Conservation (phyloP, 306 rosid species). For the Cicer yamashitae region DNA sequence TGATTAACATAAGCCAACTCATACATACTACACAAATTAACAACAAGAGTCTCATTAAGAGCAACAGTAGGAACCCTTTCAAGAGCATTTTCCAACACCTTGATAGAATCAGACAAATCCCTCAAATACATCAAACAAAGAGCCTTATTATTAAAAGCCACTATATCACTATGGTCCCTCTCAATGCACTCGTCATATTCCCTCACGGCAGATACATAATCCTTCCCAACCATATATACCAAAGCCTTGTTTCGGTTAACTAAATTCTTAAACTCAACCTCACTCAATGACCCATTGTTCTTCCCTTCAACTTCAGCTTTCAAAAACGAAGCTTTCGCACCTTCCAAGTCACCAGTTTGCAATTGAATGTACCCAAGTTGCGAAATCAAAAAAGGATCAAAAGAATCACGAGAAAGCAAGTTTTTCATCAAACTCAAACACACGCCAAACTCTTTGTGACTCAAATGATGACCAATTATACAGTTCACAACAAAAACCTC, state of each 20-base stretch:
- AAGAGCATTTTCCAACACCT: slow-evolving; percentile 83
- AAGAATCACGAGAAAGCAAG: slow-evolving; percentile 51
- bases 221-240: slow-evolving; percentile 83
- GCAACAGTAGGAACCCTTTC: slow-evolving; percentile 92
- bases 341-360: slow-evolving; percentile 85
- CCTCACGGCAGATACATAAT: slow-evolving; percentile 91
- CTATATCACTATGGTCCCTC: slow-evolving; percentile 68
- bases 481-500: slow-evolving; percentile 75
- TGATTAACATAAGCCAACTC: slow-evolving; percentile 96
- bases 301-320: slow-evolving; percentile 61
- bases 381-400: slow-evolving; percentile 67
- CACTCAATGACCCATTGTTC: slow-evolving; percentile 57
- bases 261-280: slow-evolving; percentile 63
- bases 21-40: slow-evolving; percentile 94
- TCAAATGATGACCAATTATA: slow-evolving; percentile 76
- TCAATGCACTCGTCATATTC: slow-evolving; percentile 90
- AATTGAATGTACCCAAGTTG: slow-evolving; percentile 86
- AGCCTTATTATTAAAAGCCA: slow-evolving; percentile 85
- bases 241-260: slow-evolving; percentile 82
- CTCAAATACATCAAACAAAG: slow-evolving; percentile 92
- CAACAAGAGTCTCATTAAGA: slow-evolving; percentile 79
- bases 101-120: slow-evolving; percentile 93
- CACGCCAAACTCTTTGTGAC: slow-evolving; percentile 66
- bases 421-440: slow-evolving; percentile 66
- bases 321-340: slow-evolving; percentile 72